Evolutionary conservation across 305 asterid species (phyloP).

Genomic region (Fraxinus sp.): DNA sequence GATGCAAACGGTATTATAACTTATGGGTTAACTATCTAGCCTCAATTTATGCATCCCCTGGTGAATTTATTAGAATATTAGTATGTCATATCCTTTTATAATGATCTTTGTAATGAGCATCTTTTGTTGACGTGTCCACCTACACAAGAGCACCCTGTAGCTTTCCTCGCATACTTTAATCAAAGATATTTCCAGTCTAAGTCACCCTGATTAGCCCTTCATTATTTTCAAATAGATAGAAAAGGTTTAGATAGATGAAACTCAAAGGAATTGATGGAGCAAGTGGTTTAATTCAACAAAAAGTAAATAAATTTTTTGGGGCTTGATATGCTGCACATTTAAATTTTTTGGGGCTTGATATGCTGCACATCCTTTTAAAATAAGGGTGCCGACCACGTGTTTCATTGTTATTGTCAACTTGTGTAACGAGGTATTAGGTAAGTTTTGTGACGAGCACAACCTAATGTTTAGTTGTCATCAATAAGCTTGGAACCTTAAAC

Average conservation of each 20-base stretch:
- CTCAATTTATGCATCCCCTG: neutral
- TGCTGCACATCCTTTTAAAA: neutral
- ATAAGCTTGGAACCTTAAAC: neutral
- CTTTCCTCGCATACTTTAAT: neutral
- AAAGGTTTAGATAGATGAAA: neutral
- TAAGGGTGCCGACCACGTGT: neutral
- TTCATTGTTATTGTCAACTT: neutral
- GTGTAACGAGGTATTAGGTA: neutral
- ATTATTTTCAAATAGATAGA: neutral
- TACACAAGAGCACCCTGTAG: neutral
- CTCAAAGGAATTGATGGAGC: neutral
- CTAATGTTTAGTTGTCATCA: neutral
- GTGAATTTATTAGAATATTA: neutral
- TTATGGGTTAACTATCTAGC: neutral
- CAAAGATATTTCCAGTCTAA: neutral
- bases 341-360: neutral
- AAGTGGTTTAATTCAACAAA: neutral
- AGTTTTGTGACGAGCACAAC: neutral
- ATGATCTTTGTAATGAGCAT: neutral
- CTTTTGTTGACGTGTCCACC: neutral
- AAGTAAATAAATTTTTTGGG: neutral
- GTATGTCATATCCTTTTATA: neutral
- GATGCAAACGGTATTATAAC: neutral
- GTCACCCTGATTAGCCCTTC: neutral
- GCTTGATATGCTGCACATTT: neutral